Evolutionary conservation across 108 stramenopile genomes (phyloP), one percentile per base, ranked within the genome.

Genomic region (Stephanodiscus minutulus): DNA sequence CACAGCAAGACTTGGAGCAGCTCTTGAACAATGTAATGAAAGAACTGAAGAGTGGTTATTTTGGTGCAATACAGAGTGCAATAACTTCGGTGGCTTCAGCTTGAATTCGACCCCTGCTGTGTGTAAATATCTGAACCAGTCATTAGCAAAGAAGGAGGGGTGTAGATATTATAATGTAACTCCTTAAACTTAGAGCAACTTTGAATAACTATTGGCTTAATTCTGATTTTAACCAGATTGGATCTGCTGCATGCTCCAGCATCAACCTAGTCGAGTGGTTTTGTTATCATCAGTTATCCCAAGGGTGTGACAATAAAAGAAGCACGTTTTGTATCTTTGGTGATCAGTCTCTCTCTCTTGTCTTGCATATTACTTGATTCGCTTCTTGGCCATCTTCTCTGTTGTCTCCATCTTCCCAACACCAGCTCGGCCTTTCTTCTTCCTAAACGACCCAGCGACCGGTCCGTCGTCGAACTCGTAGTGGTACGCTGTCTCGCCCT

Each of bases 381-480:
- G 56, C 64, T 90, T 90, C 85, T 93, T 96, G 9, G 91, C 93
- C 39, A 93, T 70, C 68, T 92, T 93, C 78, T n/a, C n/a, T n/a
- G n/a, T n/a, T n/a, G n/a, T n/a, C n/a, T 87, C 92, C 80, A 88
- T 83, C 77, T 96, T 96, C 7, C 92, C 95, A 24, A 77, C 76
- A 27, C 92, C 95, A 37, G 92, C 95, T 25, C 95, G 78, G 15
- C 95, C 95, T 82, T 96, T 96, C 88, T 96, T 96, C 82, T 96
- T 96, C 68, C 73, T 85, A 57, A 90, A 96, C 24, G 74, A 70
- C 11, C 88, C 85, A 11, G 83, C 77, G 22, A 89, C 89, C 46
- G 89, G 70, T 15, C 91, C 91, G 70, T 96, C 95, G 77, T 92
- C 82, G 70, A 70, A 94, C 9, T 96, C 95, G 69, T 91, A 92